Conservation (phyloP, 2,329 filamentous ascomycete species). For the Aureobasidium subglaciale region DNA sequence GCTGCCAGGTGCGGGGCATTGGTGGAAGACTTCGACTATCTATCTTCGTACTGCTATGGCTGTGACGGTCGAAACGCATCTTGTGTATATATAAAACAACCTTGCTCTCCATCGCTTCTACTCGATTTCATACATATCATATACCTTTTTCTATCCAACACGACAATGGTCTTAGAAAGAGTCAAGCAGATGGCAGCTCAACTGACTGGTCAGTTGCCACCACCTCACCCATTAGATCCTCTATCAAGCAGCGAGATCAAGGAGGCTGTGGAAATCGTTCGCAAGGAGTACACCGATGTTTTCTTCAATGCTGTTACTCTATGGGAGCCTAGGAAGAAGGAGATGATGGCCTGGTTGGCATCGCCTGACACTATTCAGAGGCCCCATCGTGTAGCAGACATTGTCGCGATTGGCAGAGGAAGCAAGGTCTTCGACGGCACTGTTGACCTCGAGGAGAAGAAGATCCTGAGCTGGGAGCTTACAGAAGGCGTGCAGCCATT, state of each 20-base stretch:
- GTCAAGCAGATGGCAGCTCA: slow-evolving; percentile 58
- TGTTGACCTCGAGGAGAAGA: slow-evolving; percentile 61
- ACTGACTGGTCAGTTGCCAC: slow-evolving; percentile 47
- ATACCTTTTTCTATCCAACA: background rate
- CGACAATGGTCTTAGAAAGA: slow-evolving; percentile 54
- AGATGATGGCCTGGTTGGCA: slow-evolving; percentile 74
- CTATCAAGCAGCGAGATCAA: slow-evolving; percentile 68
- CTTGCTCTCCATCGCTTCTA: background rate
- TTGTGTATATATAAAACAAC: background rate
- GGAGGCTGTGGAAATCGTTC: slow-evolving; percentile 59
- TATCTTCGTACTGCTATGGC: background rate
- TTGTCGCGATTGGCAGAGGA: slow-evolving; percentile 71
- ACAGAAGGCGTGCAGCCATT: slow-evolving; percentile 75
- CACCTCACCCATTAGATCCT: slow-evolving; percentile 70
- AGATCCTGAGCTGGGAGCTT: slow-evolving; percentile 66
- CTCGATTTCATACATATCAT: background rate
- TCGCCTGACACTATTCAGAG: slow-evolving; percentile 53
- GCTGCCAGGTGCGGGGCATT: background rate
- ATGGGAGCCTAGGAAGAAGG: slow-evolving; percentile 75
- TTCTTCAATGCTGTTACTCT: slow-evolving; percentile 83
- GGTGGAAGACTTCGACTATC: background rate
- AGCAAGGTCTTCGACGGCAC: slow-evolving; percentile 78
- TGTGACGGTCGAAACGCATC: background rate
- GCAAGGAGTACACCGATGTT: slow-evolving; percentile 61
- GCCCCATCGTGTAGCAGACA: slow-evolving; percentile 68